Evolutionary conservation across 73 alveolate genomes (phyloP), one percentile per base, ranked within the genome.

Genomic region (Paramecium biaurelia): DNA sequence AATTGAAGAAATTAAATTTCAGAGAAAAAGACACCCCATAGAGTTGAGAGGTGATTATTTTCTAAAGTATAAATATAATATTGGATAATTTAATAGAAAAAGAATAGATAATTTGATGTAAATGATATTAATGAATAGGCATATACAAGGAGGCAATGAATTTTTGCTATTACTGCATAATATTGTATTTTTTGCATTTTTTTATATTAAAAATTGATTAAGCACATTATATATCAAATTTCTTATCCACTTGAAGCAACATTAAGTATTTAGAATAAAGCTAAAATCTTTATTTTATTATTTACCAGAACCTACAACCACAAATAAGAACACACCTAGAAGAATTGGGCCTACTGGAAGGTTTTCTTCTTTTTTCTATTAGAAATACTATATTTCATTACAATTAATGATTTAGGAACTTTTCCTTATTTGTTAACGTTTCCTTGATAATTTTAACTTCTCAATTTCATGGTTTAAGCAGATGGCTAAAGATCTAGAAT

Each of bases 341-440:
- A 96, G 76, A 57, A 93, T 93, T 26, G 98, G 98, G 15, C 98
- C 98, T 10, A 96, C 98, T 20, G 95, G 93, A 24, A 94, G 92
- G 63, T 82, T 93, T 93, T 96, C 96, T 59, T 94, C 97, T 94
- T 90, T 96, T 94, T 96, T 96, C 96, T 93, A 93, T 47, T 47
- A n/a, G 21, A 12, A 92, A 4, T 79, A 35, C 18, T 53, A 3
- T 4, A 14, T 74, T 24, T 63, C 11, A 38, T 95, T 96, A 96
- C 99, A 70, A 93, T 93, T 9, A 96, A 90, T 15, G 98, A 95
- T 70, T 92, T 95, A 59, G 99, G 98, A 38, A 95, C 99, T 92
- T 95, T 93, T 90, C 98, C 99, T 76, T 92, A 76, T 86, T 94
- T 95, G 10, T 94, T 94, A 57, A 96, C 67, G 93, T 96, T 96